Evolutionary conservation across 2,329 filamentous ascomycete species (phyloP).

Genomic region (Lizonia empirigonia): DNA sequence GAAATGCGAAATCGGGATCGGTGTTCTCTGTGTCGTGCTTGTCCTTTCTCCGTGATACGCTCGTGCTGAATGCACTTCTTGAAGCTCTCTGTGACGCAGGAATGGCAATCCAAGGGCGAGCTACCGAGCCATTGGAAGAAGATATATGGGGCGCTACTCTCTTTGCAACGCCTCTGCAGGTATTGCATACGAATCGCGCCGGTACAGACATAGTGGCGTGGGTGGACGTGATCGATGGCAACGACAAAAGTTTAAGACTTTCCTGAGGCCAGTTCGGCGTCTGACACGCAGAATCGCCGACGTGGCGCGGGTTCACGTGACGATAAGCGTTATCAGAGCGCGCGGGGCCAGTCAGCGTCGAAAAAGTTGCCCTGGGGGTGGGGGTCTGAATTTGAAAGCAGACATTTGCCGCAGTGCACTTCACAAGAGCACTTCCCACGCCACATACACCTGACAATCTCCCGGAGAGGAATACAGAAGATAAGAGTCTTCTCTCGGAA

Average conservation of each 20-base stretch:
- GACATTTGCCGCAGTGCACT: constrained; percentile 23
- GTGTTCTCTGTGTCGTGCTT: constrained; percentile 14
- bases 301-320: constrained; percentile 30
- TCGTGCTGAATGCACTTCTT: constrained; percentile 31
- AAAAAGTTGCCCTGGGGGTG: constrained; percentile 35
- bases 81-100: constrained; percentile 8
- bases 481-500: not conserved
- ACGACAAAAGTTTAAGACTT: constrained; percentile 12
- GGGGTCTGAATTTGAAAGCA: constrained; percentile 42
- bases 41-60: constrained; percentile 17
- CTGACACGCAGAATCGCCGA: constrained; percentile 14
- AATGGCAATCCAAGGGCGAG: constrained; percentile 9
- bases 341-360: constrained; percentile 20
- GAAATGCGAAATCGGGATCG: constrained; percentile 25
- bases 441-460: constrained; percentile 2
- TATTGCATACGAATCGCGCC: constrained; percentile 32
- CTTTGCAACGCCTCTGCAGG: constrained; percentile 24
- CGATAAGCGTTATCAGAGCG: constrained; percentile 32
- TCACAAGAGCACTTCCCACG: not conserved
- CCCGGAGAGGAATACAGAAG: constrained; percentile 3
- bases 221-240: constrained; percentile 3
- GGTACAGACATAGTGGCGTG: constrained; percentile 31
- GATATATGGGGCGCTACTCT: constrained; percentile 2
- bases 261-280: constrained; percentile 17
- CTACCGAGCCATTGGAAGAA: constrained; percentile 10